phyloP scores from a whole-genome alignment of 345 rosid species.

The Eucalyptus regnans region DNA sequence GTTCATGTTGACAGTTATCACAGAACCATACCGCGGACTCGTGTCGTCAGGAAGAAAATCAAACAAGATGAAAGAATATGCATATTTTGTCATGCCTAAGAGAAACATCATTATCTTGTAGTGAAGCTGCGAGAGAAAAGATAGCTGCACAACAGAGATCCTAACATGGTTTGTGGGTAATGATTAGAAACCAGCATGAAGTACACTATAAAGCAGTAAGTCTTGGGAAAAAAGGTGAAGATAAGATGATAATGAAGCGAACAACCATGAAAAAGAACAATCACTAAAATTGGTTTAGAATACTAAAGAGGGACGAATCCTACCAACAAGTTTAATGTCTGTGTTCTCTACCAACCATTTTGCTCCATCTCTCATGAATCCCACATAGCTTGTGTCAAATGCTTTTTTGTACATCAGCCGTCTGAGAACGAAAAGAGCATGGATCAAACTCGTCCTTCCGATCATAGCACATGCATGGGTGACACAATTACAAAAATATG shows the following conservation, averaged over 20 bases:
- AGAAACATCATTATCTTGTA: neutral
- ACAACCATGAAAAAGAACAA: neutral
- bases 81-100: neutral
- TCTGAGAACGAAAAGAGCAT: conserved; percentile 21
- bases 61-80: neutral
- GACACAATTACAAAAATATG: neutral
- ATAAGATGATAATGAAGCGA: neutral
- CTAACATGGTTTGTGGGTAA: neutral
- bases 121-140: neutral
- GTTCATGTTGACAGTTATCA: neutral
- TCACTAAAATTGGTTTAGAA: neutral
- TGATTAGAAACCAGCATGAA: neutral
- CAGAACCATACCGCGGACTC: neutral
- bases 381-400: conserved; percentile 76
- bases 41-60: neutral
- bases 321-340: conserved; percentile 80
- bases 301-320: neutral
- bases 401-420: conserved; percentile 64
- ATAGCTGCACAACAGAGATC: neutral
- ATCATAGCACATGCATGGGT: neutral
- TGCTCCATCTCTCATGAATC: conserved; percentile 77
- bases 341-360: conserved; percentile 89
- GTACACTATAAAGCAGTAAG: neutral
- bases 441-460: neutral
- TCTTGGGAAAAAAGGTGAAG: neutral